These are phyloP conservation scores for Russula emetica DNA, from an alignment of 768 basidiomycete genomes.

Conservation along the genomic window DNA sequence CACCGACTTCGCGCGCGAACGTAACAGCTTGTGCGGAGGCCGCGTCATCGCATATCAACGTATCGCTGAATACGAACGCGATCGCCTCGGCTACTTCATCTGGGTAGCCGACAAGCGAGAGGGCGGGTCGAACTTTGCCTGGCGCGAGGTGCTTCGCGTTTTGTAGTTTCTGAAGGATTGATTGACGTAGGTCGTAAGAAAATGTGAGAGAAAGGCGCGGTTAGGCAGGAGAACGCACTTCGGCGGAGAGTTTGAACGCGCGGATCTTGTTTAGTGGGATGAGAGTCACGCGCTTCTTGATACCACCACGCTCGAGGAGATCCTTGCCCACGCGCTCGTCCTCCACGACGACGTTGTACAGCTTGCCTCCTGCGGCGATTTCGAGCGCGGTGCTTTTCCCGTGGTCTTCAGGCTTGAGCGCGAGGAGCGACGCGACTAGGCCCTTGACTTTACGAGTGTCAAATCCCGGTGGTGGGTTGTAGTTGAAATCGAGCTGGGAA, in stretches of 20 bases:
- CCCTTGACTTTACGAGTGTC: constrained; percentile 87
- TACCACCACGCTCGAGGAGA: constrained; percentile 67
- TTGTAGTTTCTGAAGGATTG: constrained; percentile 59
- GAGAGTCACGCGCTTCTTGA: constrained; percentile 87
- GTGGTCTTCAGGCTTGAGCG: constrained; percentile 63
- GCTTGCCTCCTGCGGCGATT: constrained; percentile 80
- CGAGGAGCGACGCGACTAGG: constrained; percentile 83
- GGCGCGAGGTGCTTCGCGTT: constrained; percentile 68
- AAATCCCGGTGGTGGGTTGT: constrained; percentile 74
- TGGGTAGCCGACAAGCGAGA: constrained; percentile 83
- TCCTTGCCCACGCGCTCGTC: constrained; percentile 86
- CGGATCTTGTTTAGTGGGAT: constrained; percentile 93
- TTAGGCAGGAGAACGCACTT: constrained; percentile 37
- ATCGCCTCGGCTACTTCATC: constrained; percentile 83
- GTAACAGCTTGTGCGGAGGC: constrained; percentile 84
- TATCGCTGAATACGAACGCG: constrained; percentile 89
- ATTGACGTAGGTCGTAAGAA: not conserved
- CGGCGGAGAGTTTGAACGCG: constrained; percentile 47
- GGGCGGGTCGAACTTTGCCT: constrained; percentile 77
- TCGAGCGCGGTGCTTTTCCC: constrained; percentile 87
- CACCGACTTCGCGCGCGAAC: constrained; percentile 62
- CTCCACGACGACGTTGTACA: constrained; percentile 93
- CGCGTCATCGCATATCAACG: constrained; percentile 86
- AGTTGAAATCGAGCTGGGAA: constrained; percentile 77
- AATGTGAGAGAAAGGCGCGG: not conserved